A percentile compares a stretch with the other conserved stretches of the same genome.
Conservation (phyloP, 768 basidiomycete genomes). For the Tulasnella sp. region DNA sequence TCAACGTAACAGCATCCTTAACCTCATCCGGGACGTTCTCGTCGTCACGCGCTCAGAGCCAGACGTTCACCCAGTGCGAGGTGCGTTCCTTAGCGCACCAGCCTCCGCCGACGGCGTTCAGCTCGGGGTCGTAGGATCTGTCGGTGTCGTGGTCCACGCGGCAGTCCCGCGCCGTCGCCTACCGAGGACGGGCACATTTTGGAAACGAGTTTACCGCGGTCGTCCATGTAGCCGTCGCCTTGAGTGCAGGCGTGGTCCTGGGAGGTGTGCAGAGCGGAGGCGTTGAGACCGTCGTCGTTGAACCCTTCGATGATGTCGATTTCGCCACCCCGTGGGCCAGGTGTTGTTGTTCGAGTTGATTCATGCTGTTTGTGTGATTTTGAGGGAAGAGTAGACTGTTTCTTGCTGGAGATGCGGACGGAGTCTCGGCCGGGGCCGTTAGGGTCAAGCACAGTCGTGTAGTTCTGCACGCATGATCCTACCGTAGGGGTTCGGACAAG, state of each 20-base stretch:
- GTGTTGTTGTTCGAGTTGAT: conserved; percentile 18
- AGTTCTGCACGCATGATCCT: conserved; percentile 57
- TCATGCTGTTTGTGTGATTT: too few species aligned
- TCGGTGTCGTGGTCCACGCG: conserved; percentile 21
- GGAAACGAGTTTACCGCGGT: background rate
- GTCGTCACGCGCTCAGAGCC: conserved; percentile 34
- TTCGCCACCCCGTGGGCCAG: conserved; percentile 55
- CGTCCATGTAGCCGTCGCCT: background rate
- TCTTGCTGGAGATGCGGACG: conserved; percentile 59
- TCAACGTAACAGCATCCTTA: background rate
- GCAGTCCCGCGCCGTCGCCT: conserved; percentile 33
- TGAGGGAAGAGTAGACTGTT: conserved; percentile 57
- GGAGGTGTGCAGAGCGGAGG: too few species aligned
- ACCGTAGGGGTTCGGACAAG: too few species aligned
- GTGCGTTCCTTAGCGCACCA: conserved; percentile 34
- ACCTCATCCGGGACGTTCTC: conserved; percentile 27
- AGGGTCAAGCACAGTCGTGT: conserved; percentile 50
- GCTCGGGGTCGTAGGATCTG: conserved; percentile 29
- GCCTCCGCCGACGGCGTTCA: conserved; percentile 36
- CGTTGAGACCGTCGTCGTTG: conserved; percentile 35
- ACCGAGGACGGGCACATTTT: background rate
- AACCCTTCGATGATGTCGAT: conserved; percentile 44
- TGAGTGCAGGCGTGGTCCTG: too few species aligned
- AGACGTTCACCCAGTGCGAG: conserved; percentile 25
- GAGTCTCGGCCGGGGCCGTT: conserved; percentile 50